These are phyloP conservation scores for Hypoxylon perforatum DNA, from an alignment of 495 filamentous ascomycete species.

Conservation along the genomic window DNA sequence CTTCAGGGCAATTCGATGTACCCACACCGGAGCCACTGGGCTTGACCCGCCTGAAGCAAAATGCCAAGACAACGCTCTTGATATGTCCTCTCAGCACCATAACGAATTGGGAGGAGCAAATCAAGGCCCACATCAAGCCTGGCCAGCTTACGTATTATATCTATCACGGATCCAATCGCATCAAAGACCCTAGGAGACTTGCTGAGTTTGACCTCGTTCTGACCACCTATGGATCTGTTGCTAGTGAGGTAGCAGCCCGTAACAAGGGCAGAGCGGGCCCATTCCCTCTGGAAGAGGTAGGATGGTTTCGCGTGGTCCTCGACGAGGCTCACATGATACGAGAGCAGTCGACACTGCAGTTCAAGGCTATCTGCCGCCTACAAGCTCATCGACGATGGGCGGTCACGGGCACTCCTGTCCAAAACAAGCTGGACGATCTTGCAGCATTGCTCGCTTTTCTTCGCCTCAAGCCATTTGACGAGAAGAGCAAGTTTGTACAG, in stretches of 20 bases:
- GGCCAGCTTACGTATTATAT: slow-evolving; percentile 73
- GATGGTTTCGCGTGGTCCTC: slow-evolving; percentile 95
- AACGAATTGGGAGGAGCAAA: slow-evolving; percentile 91
- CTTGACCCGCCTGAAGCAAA: slow-evolving; percentile 65
- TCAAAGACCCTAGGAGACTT: slow-evolving; percentile 72
- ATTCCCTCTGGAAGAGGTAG: slow-evolving; percentile 78
- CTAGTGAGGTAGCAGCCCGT: slow-evolving; percentile 75
- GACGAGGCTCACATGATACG: slow-evolving; percentile 97
- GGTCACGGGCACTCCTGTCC: slow-evolving; percentile 90
- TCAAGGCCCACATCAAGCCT: slow-evolving; percentile 78
- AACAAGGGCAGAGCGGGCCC: slow-evolving; percentile 65
- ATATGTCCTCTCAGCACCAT: slow-evolving; percentile 91
- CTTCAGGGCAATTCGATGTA: slow-evolving; percentile 49
- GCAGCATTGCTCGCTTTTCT: slow-evolving; percentile 91
- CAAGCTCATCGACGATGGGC: slow-evolving; percentile 89
- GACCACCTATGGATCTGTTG: slow-evolving; percentile 90
- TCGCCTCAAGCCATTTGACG: slow-evolving; percentile 85
- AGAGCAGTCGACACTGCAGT: slow-evolving; percentile 80
- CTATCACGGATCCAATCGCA: slow-evolving; percentile 84
- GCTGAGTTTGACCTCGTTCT: slow-evolving; percentile 83
- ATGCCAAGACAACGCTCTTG: slow-evolving; percentile 84
- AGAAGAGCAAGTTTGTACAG: slow-evolving; percentile 75
- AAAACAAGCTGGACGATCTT: slow-evolving; percentile 92
- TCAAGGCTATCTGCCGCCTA: slow-evolving; percentile 84
- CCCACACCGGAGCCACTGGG: slow-evolving; percentile 48